A percentile compares a stretch with the other conserved stretches of the same genome.
These are phyloP conservation scores for Carex cristatella DNA, from an alignment of 176 grass and related monocot species.

Conservation along the genomic window DNA sequence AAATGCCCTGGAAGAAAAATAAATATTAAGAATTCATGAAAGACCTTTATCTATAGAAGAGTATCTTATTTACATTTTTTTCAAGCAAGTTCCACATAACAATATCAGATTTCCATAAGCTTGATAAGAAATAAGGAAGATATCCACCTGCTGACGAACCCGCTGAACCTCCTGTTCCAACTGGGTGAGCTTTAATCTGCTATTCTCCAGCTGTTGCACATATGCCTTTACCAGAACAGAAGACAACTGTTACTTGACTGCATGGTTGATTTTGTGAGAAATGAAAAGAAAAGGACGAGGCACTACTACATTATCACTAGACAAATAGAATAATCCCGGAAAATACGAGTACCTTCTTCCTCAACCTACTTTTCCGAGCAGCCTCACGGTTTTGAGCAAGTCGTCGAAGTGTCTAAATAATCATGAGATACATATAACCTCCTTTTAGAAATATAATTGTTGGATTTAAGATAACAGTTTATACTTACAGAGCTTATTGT, in stretches of 20 bases:
- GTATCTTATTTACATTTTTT: not conserved
- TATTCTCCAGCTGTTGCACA: conserved; percentile 93
- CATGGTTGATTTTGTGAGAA: not conserved
- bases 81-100: not conserved
- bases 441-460: conserved; percentile 5
- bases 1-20: conserved; percentile 60
- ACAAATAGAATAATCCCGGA: not conserved
- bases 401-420: conserved; percentile 59
- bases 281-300: conserved; percentile 12
- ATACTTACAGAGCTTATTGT: not conserved
- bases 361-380: conserved; percentile 90
- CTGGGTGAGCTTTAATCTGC: conserved; percentile 87
- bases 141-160: conserved; percentile 66
- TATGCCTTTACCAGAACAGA: conserved; percentile 51
- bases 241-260: not conserved
- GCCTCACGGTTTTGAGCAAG: conserved; percentile 99
- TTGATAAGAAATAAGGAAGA: not conserved
- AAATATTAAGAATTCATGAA: not conserved
- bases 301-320: not conserved
- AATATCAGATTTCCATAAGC: conserved; percentile 10
- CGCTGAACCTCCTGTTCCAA: conserved; percentile 85
- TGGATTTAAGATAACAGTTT: not conserved
- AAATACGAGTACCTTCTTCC: conserved; percentile 67
- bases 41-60: not conserved
- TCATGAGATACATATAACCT: conserved; percentile 7